Base-by-base conservation (phyloP, 2,329 filamentous ascomycete genomes). In the Arthroderma uncinatum region DNA sequence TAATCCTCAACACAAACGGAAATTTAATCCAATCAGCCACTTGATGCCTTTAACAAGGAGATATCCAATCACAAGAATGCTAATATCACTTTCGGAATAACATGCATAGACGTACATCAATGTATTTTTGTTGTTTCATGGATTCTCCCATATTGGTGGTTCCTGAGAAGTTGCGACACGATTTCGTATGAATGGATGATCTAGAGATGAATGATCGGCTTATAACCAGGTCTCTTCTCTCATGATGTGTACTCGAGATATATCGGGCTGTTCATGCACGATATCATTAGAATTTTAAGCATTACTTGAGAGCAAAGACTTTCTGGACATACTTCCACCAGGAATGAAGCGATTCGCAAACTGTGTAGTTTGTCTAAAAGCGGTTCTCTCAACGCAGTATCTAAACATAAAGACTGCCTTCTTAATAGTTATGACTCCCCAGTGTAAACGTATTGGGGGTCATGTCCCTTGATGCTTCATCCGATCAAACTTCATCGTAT, bases 51-150 rank as follows among this genome's bases (percentile, higher is more conserved):
- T 48, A 53, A 52, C 28, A 36, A 30, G 47, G 3, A 23, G 36
- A 8, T n/a, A 12, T 55, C 9, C 30, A 21, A 19, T 23, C n/a
- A 36, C 14, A n/a, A 12, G 14, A 50, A 50, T n/a, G n/a, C 2
- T 7, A n/a, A 4, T 28, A 2, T 25, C 10, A 2, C 23, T 42
- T 33, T 40, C 25, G 14, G 47, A n/a, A 28, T 39, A 33, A 40
- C 30, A 21, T 14, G 25, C 59, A 50, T 25, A 47, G 55, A 71
- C 74, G 52, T 64, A 76, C 74, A 70, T 77, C 75, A 48, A 74
- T 73, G 67, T 77, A 77, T 71, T 68, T 71, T 47, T 75, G 64
- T n/a, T 65, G 64, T 55, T 64, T 65, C 36, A 56, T 62, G 10
- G 67, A 62, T 21, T 73, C 67, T 16, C 62, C 63, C 73, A 75